phyloP scores from a whole-genome alignment of 164 flowering plant species.

The Vitis cinerea region DNA sequence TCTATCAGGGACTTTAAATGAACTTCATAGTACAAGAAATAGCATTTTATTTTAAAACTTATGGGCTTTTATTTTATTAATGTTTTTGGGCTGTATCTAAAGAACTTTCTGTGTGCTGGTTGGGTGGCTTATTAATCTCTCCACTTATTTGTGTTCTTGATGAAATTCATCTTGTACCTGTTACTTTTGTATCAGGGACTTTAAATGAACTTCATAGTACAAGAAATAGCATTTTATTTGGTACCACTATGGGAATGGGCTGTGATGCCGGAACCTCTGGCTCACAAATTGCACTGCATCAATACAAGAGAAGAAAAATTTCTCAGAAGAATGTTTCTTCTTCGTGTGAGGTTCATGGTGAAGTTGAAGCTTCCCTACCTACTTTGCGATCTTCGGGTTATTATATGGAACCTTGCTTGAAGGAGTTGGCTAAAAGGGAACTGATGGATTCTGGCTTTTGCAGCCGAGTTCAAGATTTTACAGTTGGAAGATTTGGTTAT shows the following conservation, averaged over 20 bases:
- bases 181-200: slow-evolving; percentile 4
- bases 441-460: slow-evolving; percentile 55
- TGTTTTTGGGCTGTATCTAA: too few relatives aligned
- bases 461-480: slow-evolving; percentile 61
- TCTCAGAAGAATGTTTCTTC: slow-evolving; percentile 3
- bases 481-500: slow-evolving; percentile 83
- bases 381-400: slow-evolving; percentile 55
- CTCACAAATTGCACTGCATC: slow-evolving; percentile 6
- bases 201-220: not conserved
- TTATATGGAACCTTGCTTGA: slow-evolving; percentile 61
- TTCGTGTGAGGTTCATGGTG: slow-evolving; percentile 9
- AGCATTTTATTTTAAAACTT: too few relatives aligned
- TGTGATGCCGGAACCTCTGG: slow-evolving; percentile 4
- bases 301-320: slow-evolving; percentile 35
- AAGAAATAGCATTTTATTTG: not conserved
- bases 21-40: not conserved
- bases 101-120: too few relatives aligned
- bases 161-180: not conserved
- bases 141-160: not conserved
- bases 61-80: too few relatives aligned
- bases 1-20: slow-evolving; percentile 1
- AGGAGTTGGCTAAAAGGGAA: slow-evolving; percentile 52
- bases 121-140: not conserved
- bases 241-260: slow-evolving; percentile 9
- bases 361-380: slow-evolving; percentile 44